phyloP scores from a whole-genome alignment of 2,329 filamentous ascomycete species.

The Passalora sequoiae region DNA sequence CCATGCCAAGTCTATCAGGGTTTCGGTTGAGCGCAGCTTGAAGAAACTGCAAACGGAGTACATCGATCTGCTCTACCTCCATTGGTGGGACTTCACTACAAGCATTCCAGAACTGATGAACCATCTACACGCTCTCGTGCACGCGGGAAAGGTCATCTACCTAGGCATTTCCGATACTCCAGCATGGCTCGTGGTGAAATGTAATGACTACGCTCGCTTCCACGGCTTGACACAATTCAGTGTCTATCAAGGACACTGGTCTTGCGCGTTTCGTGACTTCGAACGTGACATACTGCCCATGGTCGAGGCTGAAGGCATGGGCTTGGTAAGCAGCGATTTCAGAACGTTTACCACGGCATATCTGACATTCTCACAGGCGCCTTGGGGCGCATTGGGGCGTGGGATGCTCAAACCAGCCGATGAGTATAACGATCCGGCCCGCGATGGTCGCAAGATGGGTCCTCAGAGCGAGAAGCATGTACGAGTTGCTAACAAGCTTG shows the following conservation, averaged over 20 bases:
- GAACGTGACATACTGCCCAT: constrained; percentile 48
- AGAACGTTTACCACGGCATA: neutral
- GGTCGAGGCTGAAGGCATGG: constrained; percentile 35
- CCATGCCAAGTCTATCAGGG: constrained; percentile 56
- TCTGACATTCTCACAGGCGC: constrained; percentile 29
- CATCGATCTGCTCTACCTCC: constrained; percentile 52
- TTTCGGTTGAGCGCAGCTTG: constrained; percentile 36
- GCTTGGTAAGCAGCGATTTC: constrained; percentile 48
- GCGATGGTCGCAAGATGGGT: constrained; percentile 34
- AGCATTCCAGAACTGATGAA: constrained; percentile 64
- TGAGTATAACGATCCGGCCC: constrained; percentile 30
- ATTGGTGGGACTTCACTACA: constrained; percentile 60
- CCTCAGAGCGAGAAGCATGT: constrained; percentile 40
- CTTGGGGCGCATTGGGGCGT: constrained; percentile 48
- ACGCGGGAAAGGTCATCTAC: constrained; percentile 60
- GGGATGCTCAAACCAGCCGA: constrained; percentile 14
- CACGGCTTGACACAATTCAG: constrained; percentile 42
- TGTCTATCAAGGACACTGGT: constrained; percentile 39
- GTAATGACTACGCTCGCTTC: constrained; percentile 53
- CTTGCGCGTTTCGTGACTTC: constrained; percentile 32
- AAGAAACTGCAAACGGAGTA: constrained; percentile 60
- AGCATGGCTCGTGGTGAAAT: constrained; percentile 50
- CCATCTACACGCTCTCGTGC: constrained; percentile 57
- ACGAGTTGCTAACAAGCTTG: constrained; percentile 51
- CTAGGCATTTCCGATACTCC: constrained; percentile 64